Conservation (phyloP, 768 basidiomycete genomes). For the Trametes gibbosa region DNA sequence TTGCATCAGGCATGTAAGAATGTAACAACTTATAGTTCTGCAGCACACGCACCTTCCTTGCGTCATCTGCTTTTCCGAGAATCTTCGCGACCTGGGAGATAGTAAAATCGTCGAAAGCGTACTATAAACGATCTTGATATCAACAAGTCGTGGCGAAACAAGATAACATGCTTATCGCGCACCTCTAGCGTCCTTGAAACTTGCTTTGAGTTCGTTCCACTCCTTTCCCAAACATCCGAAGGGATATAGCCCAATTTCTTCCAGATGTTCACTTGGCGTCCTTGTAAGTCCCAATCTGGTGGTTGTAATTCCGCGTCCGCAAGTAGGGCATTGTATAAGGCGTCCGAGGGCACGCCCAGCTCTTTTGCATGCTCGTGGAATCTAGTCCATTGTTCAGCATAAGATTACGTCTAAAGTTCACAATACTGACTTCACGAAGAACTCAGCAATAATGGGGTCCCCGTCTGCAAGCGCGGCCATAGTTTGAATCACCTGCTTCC, state of each 20-base stretch:
- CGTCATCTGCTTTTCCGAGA: constrained; percentile 49
- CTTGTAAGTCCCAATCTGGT: constrained; percentile 61
- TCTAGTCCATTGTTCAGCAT: constrained; percentile 32
- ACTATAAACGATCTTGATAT: constrained; percentile 32
- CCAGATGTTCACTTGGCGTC: constrained; percentile 57
- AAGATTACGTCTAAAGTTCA: too few species aligned
- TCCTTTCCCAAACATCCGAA: constrained; percentile 32
- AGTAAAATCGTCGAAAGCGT: constrained; percentile 62
- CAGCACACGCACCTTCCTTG: constrained; percentile 44
- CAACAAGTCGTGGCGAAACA: too few species aligned
- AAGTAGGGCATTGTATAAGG: constrained; percentile 54
- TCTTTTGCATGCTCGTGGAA: constrained; percentile 47
- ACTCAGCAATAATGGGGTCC: constrained; percentile 63
- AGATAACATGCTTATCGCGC: background rate
- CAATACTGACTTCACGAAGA: constrained; percentile 55
- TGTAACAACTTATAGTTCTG: too few species aligned
- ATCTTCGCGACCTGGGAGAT: constrained; percentile 62
- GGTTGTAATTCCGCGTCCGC: constrained; percentile 59
- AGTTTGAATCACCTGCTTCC: background rate
- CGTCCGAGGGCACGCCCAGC: constrained; percentile 46
- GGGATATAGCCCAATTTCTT: constrained; percentile 44
- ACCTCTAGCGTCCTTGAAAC: constrained; percentile 63
- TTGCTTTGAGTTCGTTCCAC: constrained; percentile 59
- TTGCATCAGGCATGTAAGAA: background rate
- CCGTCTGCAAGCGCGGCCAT: constrained; percentile 39